Base-by-base conservation (phyloP, 257 asterid species). In the Knoxia roxburghii region DNA sequence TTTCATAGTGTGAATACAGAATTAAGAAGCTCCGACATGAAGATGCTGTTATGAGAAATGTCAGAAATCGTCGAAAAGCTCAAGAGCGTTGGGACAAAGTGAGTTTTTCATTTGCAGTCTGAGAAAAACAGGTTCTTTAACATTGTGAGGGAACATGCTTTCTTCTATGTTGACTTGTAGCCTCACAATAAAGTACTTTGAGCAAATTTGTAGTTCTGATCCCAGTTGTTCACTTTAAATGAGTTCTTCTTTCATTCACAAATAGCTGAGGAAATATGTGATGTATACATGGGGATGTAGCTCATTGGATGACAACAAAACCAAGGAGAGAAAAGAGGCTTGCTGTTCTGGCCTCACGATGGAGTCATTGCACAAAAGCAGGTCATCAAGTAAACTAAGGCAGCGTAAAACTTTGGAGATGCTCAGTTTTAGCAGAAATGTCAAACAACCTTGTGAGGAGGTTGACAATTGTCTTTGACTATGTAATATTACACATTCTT, bases 1-100 rank as follows among this genome's bases (percentile, higher is more conserved):
- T 39, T 61, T 68, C 13, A 65, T 74, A 93, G 99, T 90, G 89
- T 77, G 99, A 93, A 77, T 83, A 82, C 80, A 90, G 97, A 74
- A 79, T 86, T 79, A 88, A 76, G 78, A 88, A 81, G 76, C 84
- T 93, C 40, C 96, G 95, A 50, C 71, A 82, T 24, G 99, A 93
- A 78, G 99, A 93, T 74, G 79, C 71, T 61, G 70, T 79, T 50
- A 85, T 93, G 90, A 83, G 79, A 75, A 79, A 56, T 61, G 87
- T 88, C 65, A 86, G 87, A 77, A 86, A 62, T 75, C 94, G 90
- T 15, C 75, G 85, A 65, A 93, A 77, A 85, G 99, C 99, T 66
- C 91, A 80, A 77, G 90, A 78, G 18, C 87, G 68, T 23, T 93
- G 99, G 99, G 89, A 73, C 49, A 93, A 88, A 77, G 99, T 93